These are phyloP conservation scores for Phytomonas francai DNA, from an alignment of 208 protist genomes.

Conservation along the genomic window DNA sequence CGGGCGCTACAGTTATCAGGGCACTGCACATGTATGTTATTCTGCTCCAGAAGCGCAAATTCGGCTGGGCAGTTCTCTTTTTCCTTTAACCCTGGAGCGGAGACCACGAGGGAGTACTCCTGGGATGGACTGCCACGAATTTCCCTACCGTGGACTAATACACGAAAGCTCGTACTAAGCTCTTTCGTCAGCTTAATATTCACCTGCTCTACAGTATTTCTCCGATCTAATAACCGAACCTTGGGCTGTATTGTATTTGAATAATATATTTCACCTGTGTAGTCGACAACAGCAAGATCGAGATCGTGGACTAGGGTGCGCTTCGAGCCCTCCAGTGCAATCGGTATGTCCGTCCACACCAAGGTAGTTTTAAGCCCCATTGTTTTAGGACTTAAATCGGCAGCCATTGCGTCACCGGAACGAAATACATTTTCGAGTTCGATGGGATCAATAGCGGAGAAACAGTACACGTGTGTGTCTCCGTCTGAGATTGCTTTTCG, in stretches of 20 bases:
- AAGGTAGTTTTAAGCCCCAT: slow-evolving; percentile 49
- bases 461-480: slow-evolving; percentile 18
- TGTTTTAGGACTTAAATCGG: slow-evolving; percentile 1
- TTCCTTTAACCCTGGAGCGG: slow-evolving; percentile 39
- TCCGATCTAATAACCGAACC: slow-evolving; percentile 18
- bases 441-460: slow-evolving; percentile 9
- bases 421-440: background rate
- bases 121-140: slow-evolving; percentile 31
- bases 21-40: slow-evolving; percentile 17
- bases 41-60: slow-evolving; percentile 4
- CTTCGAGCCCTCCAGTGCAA: slow-evolving; percentile 40
- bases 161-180: slow-evolving; percentile 26
- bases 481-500: slow-evolving; percentile 14
- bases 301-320: slow-evolving; percentile 71
- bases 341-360: slow-evolving; percentile 73
- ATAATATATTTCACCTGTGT: slow-evolving; percentile 37
- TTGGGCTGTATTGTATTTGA: slow-evolving; percentile 12
- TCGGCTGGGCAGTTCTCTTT: slow-evolving; percentile 11
- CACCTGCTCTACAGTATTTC: slow-evolving; percentile 59
- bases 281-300: slow-evolving; percentile 65
- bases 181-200: slow-evolving; percentile 16
- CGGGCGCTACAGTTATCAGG: slow-evolving; percentile 41
- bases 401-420: background rate
- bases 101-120: slow-evolving; percentile 48
- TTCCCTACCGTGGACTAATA: slow-evolving; percentile 41